Percentiles rank a stretch among this genome's conserved stretches.
phyloP scores from a whole-genome alignment of 2,329 filamentous ascomycete genomes.

The Epichloe glyceriae region DNA sequence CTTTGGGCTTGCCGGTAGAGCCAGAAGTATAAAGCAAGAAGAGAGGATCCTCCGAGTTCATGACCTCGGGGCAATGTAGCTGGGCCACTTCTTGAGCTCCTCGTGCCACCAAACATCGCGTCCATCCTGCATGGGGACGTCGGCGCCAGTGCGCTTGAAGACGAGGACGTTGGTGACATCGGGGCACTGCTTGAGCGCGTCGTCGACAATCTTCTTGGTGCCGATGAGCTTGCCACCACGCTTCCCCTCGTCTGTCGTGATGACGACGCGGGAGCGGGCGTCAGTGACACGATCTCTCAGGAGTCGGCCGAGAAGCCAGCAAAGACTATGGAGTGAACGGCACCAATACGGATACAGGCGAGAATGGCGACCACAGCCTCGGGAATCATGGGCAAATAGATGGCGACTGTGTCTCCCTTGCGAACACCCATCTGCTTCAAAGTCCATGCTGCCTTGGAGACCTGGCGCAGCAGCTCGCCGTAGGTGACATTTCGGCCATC shows the following conservation, averaged over 20 bases:
- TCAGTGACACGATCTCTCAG: slow-evolving; percentile 90
- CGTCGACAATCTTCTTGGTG: slow-evolving; percentile 98
- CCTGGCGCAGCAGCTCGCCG: slow-evolving; percentile 80
- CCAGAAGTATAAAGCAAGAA: slow-evolving; percentile 98
- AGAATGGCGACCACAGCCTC: slow-evolving; percentile 87
- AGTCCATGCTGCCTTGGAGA: slow-evolving; percentile 74
- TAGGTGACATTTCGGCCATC: slow-evolving; percentile 89
- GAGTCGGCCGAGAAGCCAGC: slow-evolving; percentile 96
- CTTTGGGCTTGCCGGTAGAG: slow-evolving; percentile 97
- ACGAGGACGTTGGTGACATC: slow-evolving; percentile 77
- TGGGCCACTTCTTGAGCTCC: slow-evolving; percentile 92
- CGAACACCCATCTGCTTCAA: slow-evolving; percentile 91
- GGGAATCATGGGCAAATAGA: slow-evolving; percentile 98
- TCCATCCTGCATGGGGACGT: slow-evolving; percentile 79
- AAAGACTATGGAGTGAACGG: slow-evolving; percentile 94
- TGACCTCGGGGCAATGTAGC: slow-evolving; percentile 75
- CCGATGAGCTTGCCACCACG: slow-evolving; percentile 93
- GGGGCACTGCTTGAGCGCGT: slow-evolving; percentile 91
- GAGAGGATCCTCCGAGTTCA: slow-evolving; percentile 89
- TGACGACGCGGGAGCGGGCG: slow-evolving; percentile 81
- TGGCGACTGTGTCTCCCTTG: slow-evolving; percentile 93
- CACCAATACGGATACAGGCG: slow-evolving; percentile 83
- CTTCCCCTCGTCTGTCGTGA: slow-evolving; percentile 95
- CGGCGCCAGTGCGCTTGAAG: slow-evolving; percentile 87
- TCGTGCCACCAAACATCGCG: slow-evolving; percentile 98